phyloP scores from a whole-genome alignment of 805 yeast species.

The Wickerhamiella azymoides region DNA sequence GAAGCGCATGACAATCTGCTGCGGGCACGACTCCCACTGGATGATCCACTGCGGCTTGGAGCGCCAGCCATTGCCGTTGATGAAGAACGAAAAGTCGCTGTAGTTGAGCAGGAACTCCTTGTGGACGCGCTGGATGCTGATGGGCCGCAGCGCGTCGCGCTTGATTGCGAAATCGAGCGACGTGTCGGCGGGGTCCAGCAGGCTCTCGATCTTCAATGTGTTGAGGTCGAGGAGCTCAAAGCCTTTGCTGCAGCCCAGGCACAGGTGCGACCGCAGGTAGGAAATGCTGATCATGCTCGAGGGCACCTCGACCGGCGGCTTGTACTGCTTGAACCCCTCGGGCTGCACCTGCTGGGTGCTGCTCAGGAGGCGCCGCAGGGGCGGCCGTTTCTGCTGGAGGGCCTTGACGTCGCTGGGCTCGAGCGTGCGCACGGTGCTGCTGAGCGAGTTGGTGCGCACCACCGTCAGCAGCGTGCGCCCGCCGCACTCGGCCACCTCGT shows the following conservation, averaged over 20 bases:
- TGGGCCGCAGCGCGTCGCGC: conserved; percentile 71
- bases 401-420: conserved; percentile 68
- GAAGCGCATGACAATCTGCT: conserved; percentile 81
- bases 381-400: conserved; percentile 27
- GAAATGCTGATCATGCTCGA: conserved; percentile 89
- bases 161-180: conserved; percentile 86
- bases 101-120: conserved; percentile 79
- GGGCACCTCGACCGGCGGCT: conserved; percentile 59
- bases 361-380: conserved; percentile 27
- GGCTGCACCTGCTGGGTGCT: conserved; percentile 29
- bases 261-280: conserved; percentile 72
- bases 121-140: conserved; percentile 81
- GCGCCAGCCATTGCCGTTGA: conserved; percentile 93
- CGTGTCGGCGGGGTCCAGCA: conserved; percentile 96
- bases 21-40: conserved; percentile 95
- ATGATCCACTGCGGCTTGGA: conserved; percentile 87
- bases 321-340: conserved; percentile 54
- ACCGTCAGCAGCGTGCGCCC: conserved; percentile 84
- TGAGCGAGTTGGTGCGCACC: conserved; percentile 67
- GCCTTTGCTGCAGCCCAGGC: conserved; percentile 93
- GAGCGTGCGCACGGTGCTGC: conserved; percentile 62
- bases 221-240: conserved; percentile 86
- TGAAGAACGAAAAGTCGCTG: conserved; percentile 87
- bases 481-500: conserved; percentile 84
- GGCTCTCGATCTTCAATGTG: conserved; percentile 71